A percentile compares a stretch with the other conserved stretches of the same genome.
phyloP scores from a whole-genome alignment of 225 moss, liverwort and hornwort genomes.

The Lunularia cruciata region DNA sequence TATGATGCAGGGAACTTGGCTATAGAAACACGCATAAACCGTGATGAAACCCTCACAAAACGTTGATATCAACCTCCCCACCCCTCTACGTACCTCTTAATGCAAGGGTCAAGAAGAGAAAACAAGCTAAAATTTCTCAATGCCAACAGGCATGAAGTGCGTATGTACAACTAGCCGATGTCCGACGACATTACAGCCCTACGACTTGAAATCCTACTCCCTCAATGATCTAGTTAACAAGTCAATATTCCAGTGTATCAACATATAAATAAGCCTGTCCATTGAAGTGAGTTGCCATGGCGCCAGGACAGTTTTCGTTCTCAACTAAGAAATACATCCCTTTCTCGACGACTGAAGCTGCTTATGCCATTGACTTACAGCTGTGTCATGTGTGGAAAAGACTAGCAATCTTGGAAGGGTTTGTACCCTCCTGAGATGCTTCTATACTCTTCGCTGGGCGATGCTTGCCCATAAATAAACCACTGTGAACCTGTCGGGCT shows the following conservation, averaged over 20 bases:
- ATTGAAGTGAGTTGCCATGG: conserved; percentile 14
- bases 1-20: background rate
- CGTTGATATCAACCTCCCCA: conserved; percentile 10
- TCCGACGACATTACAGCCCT: conserved; percentile 37
- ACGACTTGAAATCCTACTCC: conserved; percentile 23
- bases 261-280: conserved; percentile 29
- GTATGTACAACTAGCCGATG: conserved; percentile 32
- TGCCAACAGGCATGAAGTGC: conserved; percentile 24
- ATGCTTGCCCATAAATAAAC: conserved; percentile 29
- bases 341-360: conserved; percentile 7
- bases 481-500: conserved; percentile 16
- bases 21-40: background rate
- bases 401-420: conserved; percentile 15
- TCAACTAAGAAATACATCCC: conserved; percentile 20
- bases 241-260: conserved; percentile 27
- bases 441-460: conserved; percentile 25
- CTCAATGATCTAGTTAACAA: conserved; percentile 24
- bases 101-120: conserved; percentile 11
- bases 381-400: conserved; percentile 13
- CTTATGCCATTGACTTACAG: background rate
- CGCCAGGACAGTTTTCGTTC: conserved; percentile 22
- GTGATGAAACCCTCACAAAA: background rate
- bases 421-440: conserved; percentile 19
- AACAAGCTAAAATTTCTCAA: conserved; percentile 20
- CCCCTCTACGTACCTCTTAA: conserved; percentile 5